A percentile compares a stretch with the other conserved stretches of the same genome.
Conservation (phyloP, 768 basidiomycete genomes). For the Dioszegia hungarica region DNA sequence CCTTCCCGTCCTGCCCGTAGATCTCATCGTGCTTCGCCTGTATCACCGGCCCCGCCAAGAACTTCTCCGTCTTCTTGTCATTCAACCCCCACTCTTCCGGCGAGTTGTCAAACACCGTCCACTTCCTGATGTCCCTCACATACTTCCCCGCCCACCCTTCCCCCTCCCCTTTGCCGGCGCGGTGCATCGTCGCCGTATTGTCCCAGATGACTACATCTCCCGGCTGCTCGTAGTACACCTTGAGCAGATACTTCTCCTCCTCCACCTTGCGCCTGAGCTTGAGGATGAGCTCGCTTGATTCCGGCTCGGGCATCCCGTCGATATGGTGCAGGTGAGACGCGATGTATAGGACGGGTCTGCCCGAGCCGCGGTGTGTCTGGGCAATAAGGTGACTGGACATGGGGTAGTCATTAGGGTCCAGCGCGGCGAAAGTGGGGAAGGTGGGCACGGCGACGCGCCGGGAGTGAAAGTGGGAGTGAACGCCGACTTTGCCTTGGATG, state of each 20-base stretch:
- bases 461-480: slow-evolving; percentile 25
- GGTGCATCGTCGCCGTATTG: slow-evolving; percentile 18
- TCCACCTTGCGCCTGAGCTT: slow-evolving; percentile 12
- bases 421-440: slow-evolving; percentile 18
- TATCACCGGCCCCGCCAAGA: slow-evolving; percentile 21
- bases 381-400: slow-evolving; percentile 29
- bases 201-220: slow-evolving; percentile 25
- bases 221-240: slow-evolving; percentile 19
- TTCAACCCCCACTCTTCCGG: slow-evolving; percentile 25
- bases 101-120: slow-evolving; percentile 22
- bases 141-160: slow-evolving; percentile 20
- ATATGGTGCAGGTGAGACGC: slow-evolving; percentile 31
- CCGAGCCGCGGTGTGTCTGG: slow-evolving; percentile 20
- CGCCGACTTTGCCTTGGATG: slow-evolving; percentile 22
- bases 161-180: slow-evolving; percentile 13
- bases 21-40: slow-evolving; percentile 24
- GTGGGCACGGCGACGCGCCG: slow-evolving; percentile 12
- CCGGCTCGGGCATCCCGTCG: slow-evolving; percentile 19
- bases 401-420: slow-evolving; percentile 22
- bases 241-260: slow-evolving; percentile 15
- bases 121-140: slow-evolving; percentile 18
- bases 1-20: slow-evolving; percentile 17
- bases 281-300: slow-evolving; percentile 10
- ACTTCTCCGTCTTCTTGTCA: slow-evolving; percentile 10
- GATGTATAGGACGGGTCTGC: slow-evolving; percentile 26